A percentile compares a stretch with the other conserved stretches of the same genome.
Conservation (phyloP, 371 early-diverging fungal species). For the Haplosporangium sp. region DNA sequence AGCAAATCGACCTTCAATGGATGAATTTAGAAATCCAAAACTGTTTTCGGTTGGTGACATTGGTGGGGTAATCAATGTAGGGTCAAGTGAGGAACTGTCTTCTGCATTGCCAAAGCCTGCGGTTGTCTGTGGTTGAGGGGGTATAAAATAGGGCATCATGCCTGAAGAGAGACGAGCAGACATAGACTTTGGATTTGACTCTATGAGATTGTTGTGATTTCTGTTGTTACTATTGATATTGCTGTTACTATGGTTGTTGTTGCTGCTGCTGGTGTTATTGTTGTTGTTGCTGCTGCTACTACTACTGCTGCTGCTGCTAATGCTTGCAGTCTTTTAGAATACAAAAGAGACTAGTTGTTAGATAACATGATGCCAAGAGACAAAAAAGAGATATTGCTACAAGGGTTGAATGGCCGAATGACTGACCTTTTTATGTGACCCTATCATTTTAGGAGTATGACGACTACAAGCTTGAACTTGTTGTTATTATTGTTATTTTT, state of each 20-base stretch:
- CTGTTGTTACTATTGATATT: not conserved
- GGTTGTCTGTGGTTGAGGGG: constrained; percentile 29
- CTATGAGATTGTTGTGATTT: not conserved
- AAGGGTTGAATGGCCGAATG: not conserved
- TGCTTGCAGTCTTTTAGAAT: constrained; percentile 13
- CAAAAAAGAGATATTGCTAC: too few relatives aligned
- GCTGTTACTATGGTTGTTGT: not conserved
- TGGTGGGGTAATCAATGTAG: constrained; percentile 52
- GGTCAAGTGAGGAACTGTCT: constrained; percentile 12
- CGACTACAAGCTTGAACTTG: not conserved
- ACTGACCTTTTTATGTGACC: constrained; percentile 16
- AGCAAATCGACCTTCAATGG: constrained; percentile 31
- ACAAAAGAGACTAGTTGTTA: not conserved
- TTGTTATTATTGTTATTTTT: not conserved
- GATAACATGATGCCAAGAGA: too few relatives aligned
- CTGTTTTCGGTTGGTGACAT: constrained; percentile 51
- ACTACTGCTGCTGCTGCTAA: constrained; percentile 4
- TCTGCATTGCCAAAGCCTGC: constrained; percentile 3
- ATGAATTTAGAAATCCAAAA: constrained; percentile 28
- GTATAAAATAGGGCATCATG: constrained; percentile 46
- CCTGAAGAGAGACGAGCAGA: constrained; percentile 37
- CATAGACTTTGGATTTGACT: constrained; percentile 28
- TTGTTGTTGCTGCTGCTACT: constrained; percentile 3
- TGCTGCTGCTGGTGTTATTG: not conserved
- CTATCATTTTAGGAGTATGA: constrained; percentile 2